These are phyloP conservation scores for Selaginella moellendorffii DNA, from an alignment of 75 land plant genomes.

Conservation along the genomic window DNA sequence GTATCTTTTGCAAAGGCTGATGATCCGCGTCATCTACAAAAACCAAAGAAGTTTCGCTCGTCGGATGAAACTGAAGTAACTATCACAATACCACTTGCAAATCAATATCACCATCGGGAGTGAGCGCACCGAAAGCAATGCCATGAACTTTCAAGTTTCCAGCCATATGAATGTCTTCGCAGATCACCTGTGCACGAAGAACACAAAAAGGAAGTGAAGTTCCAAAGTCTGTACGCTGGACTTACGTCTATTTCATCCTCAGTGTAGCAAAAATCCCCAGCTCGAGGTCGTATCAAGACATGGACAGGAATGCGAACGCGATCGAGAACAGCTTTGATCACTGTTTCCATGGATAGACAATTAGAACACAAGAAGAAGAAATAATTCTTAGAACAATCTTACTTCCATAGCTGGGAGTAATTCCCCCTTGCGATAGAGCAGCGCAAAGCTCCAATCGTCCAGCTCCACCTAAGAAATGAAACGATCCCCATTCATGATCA, in stretches of 20 bases:
- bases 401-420: conserved; percentile 16
- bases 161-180: neutral
- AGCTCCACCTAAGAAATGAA: conserved; percentile 10
- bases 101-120: neutral
- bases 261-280: conserved; percentile 14
- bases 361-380: too few species aligned
- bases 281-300: conserved; percentile 15
- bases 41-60: neutral
- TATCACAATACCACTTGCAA: neutral
- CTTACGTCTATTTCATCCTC: conserved; percentile 6
- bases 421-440: neutral
- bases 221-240: too few species aligned
- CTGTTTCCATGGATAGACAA: too few species aligned
- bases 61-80: too few species aligned
- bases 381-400: neutral
- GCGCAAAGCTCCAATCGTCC: conserved; percentile 14
- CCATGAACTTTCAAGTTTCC: conserved; percentile 1
- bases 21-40: neutral
- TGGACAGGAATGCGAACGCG: conserved; percentile 12
- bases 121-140: conserved; percentile 8
- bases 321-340: conserved; percentile 9
- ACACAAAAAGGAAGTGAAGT: neutral
- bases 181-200: neutral
- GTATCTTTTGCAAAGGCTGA: neutral
- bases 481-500: too few species aligned